These are phyloP conservation scores for Nepenthes gracilis DNA, from an alignment of 148 eudicot species.

Conservation along the genomic window DNA sequence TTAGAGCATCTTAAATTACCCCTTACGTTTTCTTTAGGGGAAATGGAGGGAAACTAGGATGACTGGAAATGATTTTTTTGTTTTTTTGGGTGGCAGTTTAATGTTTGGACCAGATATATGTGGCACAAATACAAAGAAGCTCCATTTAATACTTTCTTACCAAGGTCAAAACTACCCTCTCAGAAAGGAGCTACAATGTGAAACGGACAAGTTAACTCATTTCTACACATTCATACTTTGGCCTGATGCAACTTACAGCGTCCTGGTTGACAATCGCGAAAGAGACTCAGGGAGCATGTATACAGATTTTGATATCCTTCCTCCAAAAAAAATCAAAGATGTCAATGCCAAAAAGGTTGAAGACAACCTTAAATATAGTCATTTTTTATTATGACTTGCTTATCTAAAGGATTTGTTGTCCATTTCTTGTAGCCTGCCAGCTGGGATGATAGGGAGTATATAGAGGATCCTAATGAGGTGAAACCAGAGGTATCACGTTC, in stretches of 20 bases:
- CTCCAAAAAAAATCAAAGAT: slow-evolving; percentile 78
- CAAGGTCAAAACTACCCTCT: slow-evolving; percentile 77
- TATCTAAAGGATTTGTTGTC: not conserved
- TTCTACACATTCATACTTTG: slow-evolving; percentile 85
- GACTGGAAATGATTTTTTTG: not conserved
- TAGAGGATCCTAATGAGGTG: slow-evolving; percentile 63
- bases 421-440: slow-evolving; percentile 63
- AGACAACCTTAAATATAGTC: not conserved
- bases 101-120: slow-evolving; percentile 96
- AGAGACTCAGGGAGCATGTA: slow-evolving; percentile 93
- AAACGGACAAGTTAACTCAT: slow-evolving; percentile 87
- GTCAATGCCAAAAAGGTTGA: slow-evolving; percentile 71
- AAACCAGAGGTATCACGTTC: slow-evolving; percentile 67
- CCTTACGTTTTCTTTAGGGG: not conserved
- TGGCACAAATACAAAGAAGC: slow-evolving; percentile 70
- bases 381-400: not conserved
- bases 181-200: slow-evolving; percentile 67
- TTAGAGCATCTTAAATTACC: not conserved
- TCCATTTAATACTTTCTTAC: slow-evolving; percentile 68
- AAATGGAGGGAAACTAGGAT: too few relatives aligned
- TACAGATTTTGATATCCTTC: slow-evolving; percentile 94
- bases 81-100: slow-evolving; percentile 27
- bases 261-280: slow-evolving; percentile 74
- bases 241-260: slow-evolving; percentile 88
- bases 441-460: slow-evolving; percentile 93